phyloP scores from a whole-genome alignment of 352 stramenopile genomes.

The Ophiocytium majus region DNA sequence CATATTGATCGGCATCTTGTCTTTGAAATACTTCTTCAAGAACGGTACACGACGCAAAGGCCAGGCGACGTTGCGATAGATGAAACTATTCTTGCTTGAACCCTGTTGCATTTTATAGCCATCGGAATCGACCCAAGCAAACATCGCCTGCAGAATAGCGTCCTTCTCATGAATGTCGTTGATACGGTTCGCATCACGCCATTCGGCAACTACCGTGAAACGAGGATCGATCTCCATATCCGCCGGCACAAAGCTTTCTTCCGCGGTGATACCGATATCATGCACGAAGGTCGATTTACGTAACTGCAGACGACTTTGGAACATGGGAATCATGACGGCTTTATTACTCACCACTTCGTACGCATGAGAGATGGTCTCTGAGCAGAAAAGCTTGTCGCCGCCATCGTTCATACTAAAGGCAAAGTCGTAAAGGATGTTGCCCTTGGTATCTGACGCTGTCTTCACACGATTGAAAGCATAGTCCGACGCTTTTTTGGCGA shows the following conservation, averaged over 20 bases:
- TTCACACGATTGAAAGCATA: not conserved
- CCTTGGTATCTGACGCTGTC: not conserved
- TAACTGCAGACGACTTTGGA: not conserved
- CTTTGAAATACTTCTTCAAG: not conserved
- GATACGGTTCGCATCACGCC: not conserved
- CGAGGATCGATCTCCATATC: conserved; percentile 1
- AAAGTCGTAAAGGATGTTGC: conserved; percentile 13
- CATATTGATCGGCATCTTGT: conserved; percentile 4
- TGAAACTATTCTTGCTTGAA: not conserved
- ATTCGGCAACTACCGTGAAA: not conserved
- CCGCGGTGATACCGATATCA: not conserved
- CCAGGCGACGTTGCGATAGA: conserved; percentile 3
- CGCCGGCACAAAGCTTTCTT: not conserved
- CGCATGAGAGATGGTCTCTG: not conserved
- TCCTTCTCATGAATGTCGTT: conserved; percentile 5
- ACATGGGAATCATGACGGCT: not conserved
- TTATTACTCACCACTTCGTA: not conserved
- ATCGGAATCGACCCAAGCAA: not conserved
- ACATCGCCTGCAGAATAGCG: not conserved
- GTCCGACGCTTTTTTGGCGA: not conserved
- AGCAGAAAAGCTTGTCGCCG: not conserved
- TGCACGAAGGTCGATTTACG: not conserved
- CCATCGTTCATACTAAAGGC: not conserved
- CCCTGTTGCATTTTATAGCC: not conserved
- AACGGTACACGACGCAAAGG: conserved; percentile 8